Conservation (phyloP, 2,329 filamentous ascomycete genomes). For the Colletotrichum tabaci region DNA sequence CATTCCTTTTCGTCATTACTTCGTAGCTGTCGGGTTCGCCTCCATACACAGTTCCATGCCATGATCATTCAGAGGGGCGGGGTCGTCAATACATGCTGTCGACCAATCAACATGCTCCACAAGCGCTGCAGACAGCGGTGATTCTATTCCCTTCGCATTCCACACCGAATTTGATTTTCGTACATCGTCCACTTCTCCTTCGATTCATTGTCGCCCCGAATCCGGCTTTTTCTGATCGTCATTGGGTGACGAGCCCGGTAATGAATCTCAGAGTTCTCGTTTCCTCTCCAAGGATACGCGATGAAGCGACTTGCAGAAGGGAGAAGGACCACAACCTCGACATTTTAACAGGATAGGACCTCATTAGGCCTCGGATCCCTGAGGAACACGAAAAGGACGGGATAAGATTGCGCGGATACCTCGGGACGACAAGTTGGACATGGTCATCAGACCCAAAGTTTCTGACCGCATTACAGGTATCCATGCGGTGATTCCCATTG, state of each 20-base stretch:
- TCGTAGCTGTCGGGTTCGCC: slow-evolving; percentile 15
- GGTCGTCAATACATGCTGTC: not conserved
- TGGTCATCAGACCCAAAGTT: slow-evolving; percentile 42
- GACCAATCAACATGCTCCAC: slow-evolving; percentile 19
- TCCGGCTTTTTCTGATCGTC: slow-evolving; percentile 19
- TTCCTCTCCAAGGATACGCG: not conserved
- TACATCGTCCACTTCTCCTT: slow-evolving; percentile 9
- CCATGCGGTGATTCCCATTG: slow-evolving; percentile 38
- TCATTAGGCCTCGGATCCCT: slow-evolving; percentile 28
- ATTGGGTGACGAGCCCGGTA: slow-evolving; percentile 18
- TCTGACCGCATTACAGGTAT: slow-evolving; percentile 36
- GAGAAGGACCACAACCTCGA: not conserved
- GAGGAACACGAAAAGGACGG: slow-evolving; percentile 38
- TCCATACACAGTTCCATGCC: slow-evolving; percentile 22
- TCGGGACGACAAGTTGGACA: slow-evolving; percentile 39
- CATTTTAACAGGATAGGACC: slow-evolving; percentile 37
- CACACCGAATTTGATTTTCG: slow-evolving; percentile 8
- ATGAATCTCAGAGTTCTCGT: slow-evolving; percentile 6
- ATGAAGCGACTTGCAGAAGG: not conserved
- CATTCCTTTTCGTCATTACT: slow-evolving; percentile 2
- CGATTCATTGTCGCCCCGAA: slow-evolving; percentile 18
- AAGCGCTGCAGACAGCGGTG: slow-evolving; percentile 4
- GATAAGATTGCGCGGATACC: slow-evolving; percentile 40
- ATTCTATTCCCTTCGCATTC: slow-evolving; percentile 9
- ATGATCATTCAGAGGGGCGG: slow-evolving; percentile 1